Evolutionary conservation across 192 early-diverging fungal genomes (phyloP).

Genomic region (Tieghemiomyces parasiticus): DNA sequence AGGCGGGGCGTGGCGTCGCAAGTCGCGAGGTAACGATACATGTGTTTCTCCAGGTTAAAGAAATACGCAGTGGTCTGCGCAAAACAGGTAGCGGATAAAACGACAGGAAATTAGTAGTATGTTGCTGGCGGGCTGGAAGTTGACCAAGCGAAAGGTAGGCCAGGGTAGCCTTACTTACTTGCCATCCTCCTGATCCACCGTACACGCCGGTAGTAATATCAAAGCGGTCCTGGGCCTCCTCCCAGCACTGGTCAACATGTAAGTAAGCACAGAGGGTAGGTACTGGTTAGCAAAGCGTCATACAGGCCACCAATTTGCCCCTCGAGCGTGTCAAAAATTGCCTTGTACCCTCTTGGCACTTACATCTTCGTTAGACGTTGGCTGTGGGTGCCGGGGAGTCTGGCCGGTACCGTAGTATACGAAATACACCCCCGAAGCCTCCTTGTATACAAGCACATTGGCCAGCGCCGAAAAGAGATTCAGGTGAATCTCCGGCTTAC

Average conservation of each 20-base stretch:
- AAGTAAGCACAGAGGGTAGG: not conserved
- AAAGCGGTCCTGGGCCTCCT: not conserved
- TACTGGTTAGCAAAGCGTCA: not conserved
- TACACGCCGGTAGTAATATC: not conserved
- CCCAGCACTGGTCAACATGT: not conserved
- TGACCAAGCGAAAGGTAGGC: not conserved
- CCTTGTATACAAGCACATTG: not conserved
- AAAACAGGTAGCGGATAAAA: not conserved
- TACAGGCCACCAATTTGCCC: not conserved
- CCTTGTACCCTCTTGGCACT: not conserved
- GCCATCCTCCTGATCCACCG: not conserved
- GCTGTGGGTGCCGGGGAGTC: not conserved
- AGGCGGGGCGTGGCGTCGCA: not conserved
- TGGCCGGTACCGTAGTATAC: not conserved
- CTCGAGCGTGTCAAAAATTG: not conserved
- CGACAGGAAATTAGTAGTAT: not conserved
- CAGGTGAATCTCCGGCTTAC: not conserved
- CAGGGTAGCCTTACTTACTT: not conserved
- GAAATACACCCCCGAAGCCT: not conserved
- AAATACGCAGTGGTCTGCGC: not conserved
- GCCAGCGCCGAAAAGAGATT: not conserved
- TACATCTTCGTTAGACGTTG: not conserved
- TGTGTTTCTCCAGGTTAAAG: not conserved
- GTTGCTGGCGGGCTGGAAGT: not conserved
- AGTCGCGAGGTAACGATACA: not conserved